A percentile compares a stretch with the other conserved stretches of the same genome.
Conservation (phyloP, 2,329 filamentous ascomycete species). For the Neonectria hederae region DNA sequence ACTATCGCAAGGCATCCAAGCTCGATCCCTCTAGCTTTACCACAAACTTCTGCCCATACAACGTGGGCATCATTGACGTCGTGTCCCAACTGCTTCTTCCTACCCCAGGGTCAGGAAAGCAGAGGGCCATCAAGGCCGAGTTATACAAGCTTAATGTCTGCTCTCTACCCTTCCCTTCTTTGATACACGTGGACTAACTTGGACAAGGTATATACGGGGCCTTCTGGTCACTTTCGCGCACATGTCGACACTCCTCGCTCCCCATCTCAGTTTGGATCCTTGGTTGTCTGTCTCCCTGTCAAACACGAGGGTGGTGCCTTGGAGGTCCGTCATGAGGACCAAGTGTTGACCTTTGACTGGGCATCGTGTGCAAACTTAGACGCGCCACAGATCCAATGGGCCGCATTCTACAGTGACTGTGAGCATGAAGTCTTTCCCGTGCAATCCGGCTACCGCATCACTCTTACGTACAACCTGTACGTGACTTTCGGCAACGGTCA, state of each 20-base stretch:
- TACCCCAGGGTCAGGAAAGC: conserved; percentile 20
- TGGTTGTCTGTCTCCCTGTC: conserved; percentile 60
- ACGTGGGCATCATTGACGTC: conserved; percentile 59
- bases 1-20: conserved; percentile 62
- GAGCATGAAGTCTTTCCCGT: conserved; percentile 63
- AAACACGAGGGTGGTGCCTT: conserved; percentile 53
- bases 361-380: conserved; percentile 3
- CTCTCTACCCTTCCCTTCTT: neutral
- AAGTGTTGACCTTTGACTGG: conserved; percentile 54
- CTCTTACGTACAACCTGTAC: conserved; percentile 68
- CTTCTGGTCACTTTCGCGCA: conserved; percentile 59
- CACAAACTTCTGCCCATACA: conserved; percentile 60
- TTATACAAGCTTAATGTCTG: conserved; percentile 65
- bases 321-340: conserved; percentile 52
- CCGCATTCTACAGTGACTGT: conserved; percentile 63
- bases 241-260: conserved; percentile 64
- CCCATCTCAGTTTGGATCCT: conserved; percentile 58
- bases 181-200: neutral
- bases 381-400: conserved; percentile 50
- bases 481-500: neutral
- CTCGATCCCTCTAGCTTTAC: conserved; percentile 58
- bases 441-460: conserved; percentile 61
- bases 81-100: conserved; percentile 57
- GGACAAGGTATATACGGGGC: conserved; percentile 58
- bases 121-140: conserved; percentile 57